Evolutionary conservation across 2,329 filamentous ascomycete species (phyloP).

Genomic region (Dactylonectria macrodidyma): DNA sequence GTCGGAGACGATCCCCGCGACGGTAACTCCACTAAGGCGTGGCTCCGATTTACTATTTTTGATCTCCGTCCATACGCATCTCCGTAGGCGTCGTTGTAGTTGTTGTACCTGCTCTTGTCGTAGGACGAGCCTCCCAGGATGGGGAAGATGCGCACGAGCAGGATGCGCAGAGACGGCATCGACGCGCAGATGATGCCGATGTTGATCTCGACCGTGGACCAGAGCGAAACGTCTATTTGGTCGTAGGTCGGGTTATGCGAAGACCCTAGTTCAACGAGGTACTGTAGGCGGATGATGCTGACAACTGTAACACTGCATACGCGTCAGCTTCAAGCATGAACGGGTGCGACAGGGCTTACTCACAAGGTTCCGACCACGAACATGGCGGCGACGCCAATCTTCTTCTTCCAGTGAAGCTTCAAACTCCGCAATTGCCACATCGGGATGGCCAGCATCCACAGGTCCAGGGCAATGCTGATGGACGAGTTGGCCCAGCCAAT

Average conservation of each 20-base stretch:
- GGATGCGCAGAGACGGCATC: constrained; percentile 50
- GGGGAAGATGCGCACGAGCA: constrained; percentile 51
- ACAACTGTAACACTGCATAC: constrained; percentile 48
- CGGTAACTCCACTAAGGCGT: constrained; percentile 38
- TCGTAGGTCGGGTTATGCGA: constrained; percentile 51
- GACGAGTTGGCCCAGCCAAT: constrained; percentile 60
- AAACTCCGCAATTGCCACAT: constrained; percentile 55
- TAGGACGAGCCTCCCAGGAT: constrained; percentile 43
- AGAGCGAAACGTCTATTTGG: constrained; percentile 48
- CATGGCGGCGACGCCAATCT: constrained; percentile 60
- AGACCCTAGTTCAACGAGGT: constrained; percentile 45
- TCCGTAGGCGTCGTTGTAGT: constrained; percentile 38
- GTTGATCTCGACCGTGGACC: constrained; percentile 55
- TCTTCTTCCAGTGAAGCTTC: constrained; percentile 57
- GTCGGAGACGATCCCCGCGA: constrained; percentile 39
- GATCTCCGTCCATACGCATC: constrained; percentile 42
- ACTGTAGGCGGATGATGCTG: constrained; percentile 50
- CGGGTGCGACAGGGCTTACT: constrained; percentile 20
- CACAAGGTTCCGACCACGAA: constrained; percentile 60
- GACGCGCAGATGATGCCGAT: constrained; percentile 56
- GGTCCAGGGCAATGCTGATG: constrained; percentile 59
- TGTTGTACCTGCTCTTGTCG: constrained; percentile 45
- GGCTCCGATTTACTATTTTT: constrained; percentile 39
- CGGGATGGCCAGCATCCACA: constrained; percentile 60
- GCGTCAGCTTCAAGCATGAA: neutral